Conservation (phyloP, 805 yeast species). For the Metschnikowia colocasiae region DNA sequence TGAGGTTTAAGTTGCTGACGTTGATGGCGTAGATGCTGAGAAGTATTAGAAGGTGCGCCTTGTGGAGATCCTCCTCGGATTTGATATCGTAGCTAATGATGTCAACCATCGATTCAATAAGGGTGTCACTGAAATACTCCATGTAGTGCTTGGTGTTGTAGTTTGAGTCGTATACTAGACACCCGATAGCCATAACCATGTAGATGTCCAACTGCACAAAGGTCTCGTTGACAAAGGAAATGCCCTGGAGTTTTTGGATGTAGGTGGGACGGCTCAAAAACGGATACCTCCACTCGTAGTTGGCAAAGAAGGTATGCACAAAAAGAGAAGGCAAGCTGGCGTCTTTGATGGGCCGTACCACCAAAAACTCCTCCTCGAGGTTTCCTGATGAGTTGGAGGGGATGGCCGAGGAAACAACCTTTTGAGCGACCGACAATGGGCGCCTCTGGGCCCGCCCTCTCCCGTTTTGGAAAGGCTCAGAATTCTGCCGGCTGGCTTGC, state of each 20-base stretch:
- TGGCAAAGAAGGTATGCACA: constrained; percentile 34
- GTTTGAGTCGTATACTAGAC: constrained; percentile 32
- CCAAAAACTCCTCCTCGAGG: constrained; percentile 33
- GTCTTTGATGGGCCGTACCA: constrained; percentile 30
- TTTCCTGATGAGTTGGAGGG: constrained; percentile 2
- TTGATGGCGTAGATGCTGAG: constrained; percentile 31
- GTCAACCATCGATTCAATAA: constrained; percentile 33
- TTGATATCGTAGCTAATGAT: constrained; percentile 28
- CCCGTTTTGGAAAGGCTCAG: background rate
- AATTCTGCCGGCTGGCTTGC: background rate
- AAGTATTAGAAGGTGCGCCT: constrained; percentile 30
- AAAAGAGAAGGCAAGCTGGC: constrained; percentile 30
- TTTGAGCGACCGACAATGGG: constrained; percentile 3
- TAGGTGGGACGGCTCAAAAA: constrained; percentile 26
- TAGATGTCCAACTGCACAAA: constrained; percentile 38
- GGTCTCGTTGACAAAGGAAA: constrained; percentile 33
- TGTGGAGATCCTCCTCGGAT: constrained; percentile 25
- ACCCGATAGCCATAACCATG: constrained; percentile 38
- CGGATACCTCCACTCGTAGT: constrained; percentile 35
- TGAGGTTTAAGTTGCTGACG: constrained; percentile 24
- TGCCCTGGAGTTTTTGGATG: constrained; percentile 21
- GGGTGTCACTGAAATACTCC: constrained; percentile 30
- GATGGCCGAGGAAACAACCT: constrained; percentile 11
- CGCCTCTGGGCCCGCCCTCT: background rate
- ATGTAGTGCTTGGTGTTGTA: constrained; percentile 23